Conservation (phyloP, 257 asterid species). For the Nyctanthes arbortristis region DNA sequence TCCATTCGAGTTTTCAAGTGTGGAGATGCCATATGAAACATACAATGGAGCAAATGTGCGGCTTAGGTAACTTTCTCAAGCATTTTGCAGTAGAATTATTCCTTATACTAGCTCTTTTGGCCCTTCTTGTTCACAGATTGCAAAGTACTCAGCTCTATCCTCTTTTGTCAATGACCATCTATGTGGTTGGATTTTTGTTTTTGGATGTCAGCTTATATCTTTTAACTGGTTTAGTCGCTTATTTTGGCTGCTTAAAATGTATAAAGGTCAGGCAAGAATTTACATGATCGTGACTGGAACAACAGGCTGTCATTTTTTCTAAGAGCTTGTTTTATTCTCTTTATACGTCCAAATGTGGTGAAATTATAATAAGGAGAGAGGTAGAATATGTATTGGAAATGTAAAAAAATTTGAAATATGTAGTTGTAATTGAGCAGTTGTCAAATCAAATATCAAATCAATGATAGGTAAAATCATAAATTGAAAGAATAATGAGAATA, state of each 20-base stretch:
- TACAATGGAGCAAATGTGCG: constrained; percentile 92
- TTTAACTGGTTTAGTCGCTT: background rate
- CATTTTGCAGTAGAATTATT: constrained; percentile 1
- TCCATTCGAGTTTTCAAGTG: constrained; percentile 98
- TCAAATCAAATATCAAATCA: too few species aligned
- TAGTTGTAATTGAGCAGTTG: too few species aligned
- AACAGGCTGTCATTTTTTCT: background rate
- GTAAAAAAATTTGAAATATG: too few species aligned
- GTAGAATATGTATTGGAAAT: too few species aligned
- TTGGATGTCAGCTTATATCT: background rate
- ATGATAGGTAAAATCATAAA: too few species aligned
- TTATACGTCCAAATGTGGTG: too few species aligned
- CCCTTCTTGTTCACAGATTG: background rate
- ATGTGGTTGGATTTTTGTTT: background rate
- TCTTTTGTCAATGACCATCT: background rate
- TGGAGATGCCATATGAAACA: constrained; percentile 98
- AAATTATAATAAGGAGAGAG: too few species aligned
- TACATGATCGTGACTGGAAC: background rate
- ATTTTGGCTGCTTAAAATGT: background rate
- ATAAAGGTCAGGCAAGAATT: background rate
- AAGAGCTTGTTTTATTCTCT: background rate
- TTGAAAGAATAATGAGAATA: too few species aligned
- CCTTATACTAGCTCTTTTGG: background rate
- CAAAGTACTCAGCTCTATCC: background rate
- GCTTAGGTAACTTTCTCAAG: constrained; percentile 67